A percentile compares a stretch with the other conserved stretches of the same genome.
Evolutionary conservation across 768 basidiomycete species (phyloP).

Genomic region (Cytidiella melzeri): DNA sequence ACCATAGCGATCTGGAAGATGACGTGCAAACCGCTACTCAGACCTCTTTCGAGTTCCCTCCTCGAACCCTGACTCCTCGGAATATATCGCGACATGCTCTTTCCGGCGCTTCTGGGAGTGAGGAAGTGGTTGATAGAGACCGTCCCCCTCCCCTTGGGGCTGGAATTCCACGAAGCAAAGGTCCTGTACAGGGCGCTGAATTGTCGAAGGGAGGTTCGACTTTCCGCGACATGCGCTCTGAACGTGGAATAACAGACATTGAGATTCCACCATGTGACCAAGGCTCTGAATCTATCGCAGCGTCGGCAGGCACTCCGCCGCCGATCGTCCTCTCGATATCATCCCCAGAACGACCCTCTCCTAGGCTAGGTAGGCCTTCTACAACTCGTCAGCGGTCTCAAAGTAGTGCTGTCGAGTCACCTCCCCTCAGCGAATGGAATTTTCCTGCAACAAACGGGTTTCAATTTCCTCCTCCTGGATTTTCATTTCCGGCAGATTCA

Average conservation of each 20-base stretch:
- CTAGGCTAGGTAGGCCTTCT: slow-evolving; percentile 20
- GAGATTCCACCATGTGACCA: background rate
- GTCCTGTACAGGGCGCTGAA: slow-evolving; percentile 4
- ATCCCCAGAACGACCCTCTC: slow-evolving; percentile 21
- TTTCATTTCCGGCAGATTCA: slow-evolving; percentile 1
- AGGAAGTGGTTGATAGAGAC: slow-evolving; percentile 24
- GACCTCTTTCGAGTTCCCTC: slow-evolving; percentile 49
- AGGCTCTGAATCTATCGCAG: slow-evolving; percentile 12
- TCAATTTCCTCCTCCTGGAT: slow-evolving; percentile 29
- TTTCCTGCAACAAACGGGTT: slow-evolving; percentile 27
- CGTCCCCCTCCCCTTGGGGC: slow-evolving; percentile 21
- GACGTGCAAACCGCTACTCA: slow-evolving; percentile 40
- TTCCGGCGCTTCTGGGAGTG: slow-evolving; percentile 13
- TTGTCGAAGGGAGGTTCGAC: no score
- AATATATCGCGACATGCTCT: slow-evolving; percentile 31
- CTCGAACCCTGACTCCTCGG: slow-evolving; percentile 27
- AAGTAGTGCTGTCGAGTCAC: slow-evolving; percentile 33
- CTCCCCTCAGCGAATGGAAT: slow-evolving; percentile 22
- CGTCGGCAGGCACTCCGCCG: slow-evolving; percentile 14
- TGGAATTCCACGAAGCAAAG: slow-evolving; percentile 17
- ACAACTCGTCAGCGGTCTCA: slow-evolving; percentile 38
- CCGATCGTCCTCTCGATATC: slow-evolving; percentile 22
- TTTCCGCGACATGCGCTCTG: slow-evolving; percentile 24
- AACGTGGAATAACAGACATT: slow-evolving; percentile 15
- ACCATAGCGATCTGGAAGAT: slow-evolving; percentile 30